Evolutionary conservation across 2,329 filamentous ascomycete species (phyloP).

Genomic region (Trichoderma harzianum): DNA sequence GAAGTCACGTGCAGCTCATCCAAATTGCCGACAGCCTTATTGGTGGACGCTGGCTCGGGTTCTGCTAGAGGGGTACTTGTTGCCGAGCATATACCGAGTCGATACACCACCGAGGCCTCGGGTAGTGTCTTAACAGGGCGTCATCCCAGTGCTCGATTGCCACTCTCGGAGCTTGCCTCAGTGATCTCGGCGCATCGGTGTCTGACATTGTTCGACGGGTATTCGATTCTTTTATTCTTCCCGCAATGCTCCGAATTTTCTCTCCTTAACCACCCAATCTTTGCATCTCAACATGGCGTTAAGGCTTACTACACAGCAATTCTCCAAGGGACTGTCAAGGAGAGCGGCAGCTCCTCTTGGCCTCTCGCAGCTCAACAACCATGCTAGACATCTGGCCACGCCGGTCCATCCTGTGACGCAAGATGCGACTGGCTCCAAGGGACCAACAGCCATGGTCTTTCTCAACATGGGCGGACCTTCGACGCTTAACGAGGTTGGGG

Average conservation of each 20-base stretch:
- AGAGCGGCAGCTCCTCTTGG: slow-evolving; percentile 27
- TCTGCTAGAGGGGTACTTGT: slow-evolving; percentile 19
- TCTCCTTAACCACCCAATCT: not conserved
- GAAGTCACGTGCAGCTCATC: slow-evolving; percentile 30
- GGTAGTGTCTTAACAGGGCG: not conserved
- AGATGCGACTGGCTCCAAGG: slow-evolving; percentile 64
- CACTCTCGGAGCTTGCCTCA: slow-evolving; percentile 17
- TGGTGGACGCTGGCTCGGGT: slow-evolving; percentile 21
- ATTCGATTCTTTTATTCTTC: not conserved
- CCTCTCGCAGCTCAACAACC: slow-evolving; percentile 30
- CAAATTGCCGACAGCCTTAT: slow-evolving; percentile 27
- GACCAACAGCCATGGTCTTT: slow-evolving; percentile 96
- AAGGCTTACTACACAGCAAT: slow-evolving; percentile 30
- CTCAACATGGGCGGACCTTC: slow-evolving; percentile 98
- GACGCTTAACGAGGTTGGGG: slow-evolving; percentile 80
- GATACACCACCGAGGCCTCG: not conserved
- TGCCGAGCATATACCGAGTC: not conserved
- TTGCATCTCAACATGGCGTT: slow-evolving; percentile 29
- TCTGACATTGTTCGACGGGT: not conserved
- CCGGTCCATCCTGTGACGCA: slow-evolving; percentile 74
- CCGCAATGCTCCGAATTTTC: not conserved
- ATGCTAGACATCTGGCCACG: slow-evolving; percentile 36
- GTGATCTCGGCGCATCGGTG: slow-evolving; percentile 17
- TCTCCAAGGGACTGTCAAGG: slow-evolving; percentile 29
- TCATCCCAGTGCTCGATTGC: slow-evolving; percentile 3